Conservation (phyloP, 2,329 filamentous ascomycete genomes). For the Plectosphaerella cucumerina region DNA sequence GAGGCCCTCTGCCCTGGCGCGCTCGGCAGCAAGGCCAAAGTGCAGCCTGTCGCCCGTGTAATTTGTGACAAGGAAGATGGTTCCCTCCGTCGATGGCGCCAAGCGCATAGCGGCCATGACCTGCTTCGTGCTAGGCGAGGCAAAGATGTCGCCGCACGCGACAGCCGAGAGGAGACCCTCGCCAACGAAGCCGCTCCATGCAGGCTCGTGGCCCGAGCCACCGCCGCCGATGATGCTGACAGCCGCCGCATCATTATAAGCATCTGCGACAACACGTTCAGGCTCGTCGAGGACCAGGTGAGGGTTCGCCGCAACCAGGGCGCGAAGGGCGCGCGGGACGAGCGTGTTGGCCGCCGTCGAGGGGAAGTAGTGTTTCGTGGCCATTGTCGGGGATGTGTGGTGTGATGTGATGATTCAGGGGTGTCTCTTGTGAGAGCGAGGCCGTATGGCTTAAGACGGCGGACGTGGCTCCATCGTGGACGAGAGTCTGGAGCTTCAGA, state of each 20-base stretch:
- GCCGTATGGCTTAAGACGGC: too few relatives aligned
- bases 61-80: slow-evolving; percentile 71
- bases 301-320: slow-evolving; percentile 16
- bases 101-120: slow-evolving; percentile 61
- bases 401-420: too few relatives aligned
- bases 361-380: slow-evolving; percentile 15
- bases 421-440: too few relatives aligned
- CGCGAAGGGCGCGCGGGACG: slow-evolving; percentile 17
- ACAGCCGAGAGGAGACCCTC: slow-evolving; percentile 63
- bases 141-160: slow-evolving; percentile 72
- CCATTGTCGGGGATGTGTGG: slow-evolving; percentile 8
- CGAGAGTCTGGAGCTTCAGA: too few relatives aligned
- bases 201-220: slow-evolving; percentile 70
- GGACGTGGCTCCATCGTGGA: too few relatives aligned
- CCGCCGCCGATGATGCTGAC: slow-evolving; percentile 59
- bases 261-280: slow-evolving; percentile 34
- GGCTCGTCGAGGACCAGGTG: slow-evolving; percentile 36
- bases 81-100: slow-evolving; percentile 59
- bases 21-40: slow-evolving; percentile 71
- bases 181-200: slow-evolving; percentile 68
- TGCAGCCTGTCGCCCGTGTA: slow-evolving; percentile 70
- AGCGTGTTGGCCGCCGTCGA: slow-evolving; percentile 16
- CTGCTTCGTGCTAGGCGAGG: slow-evolving; percentile 69
- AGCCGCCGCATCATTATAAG: slow-evolving; percentile 19
- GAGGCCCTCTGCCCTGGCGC: slow-evolving; percentile 56